Base-by-base conservation (phyloP, 176 grass and related monocot genomes). In the Zea luxurians region DNA sequence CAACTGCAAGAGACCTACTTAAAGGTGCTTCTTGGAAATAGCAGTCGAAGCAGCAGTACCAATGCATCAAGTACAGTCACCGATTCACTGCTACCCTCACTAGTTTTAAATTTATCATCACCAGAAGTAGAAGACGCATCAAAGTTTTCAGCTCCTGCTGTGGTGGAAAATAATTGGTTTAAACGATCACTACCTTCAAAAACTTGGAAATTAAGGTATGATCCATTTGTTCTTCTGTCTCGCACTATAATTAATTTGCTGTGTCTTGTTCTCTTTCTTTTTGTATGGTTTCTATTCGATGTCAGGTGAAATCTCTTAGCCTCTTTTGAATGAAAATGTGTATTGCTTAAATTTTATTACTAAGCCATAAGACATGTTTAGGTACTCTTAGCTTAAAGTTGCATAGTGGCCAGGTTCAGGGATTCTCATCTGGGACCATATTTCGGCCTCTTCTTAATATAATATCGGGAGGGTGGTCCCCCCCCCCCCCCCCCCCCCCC, bases 11-110 rank as follows among this genome's bases (percentile, higher is more conserved):
- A 89, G 21, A 81, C 83, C 11, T 81, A 89, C 80, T 70, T 89
- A 48, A 84, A 89, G 61, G 73, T 78, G 69, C 87, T 89, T 82
- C 83, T 85, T 11, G 78, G 83, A 86, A 89, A 73, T 62, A 77
- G 61, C 27, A 48, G 35, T 66, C 71, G 61, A 82, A 78, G 73
- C 21, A 64, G 74, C 50, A 71, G 37, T 52, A 68, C 74, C 21
- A 79, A 74, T 77, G 20, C 73, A 74, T 85, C 83, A 48, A 74
- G 60, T 64, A 65, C 78, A 55, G 61, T 81, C 13, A 65, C 78
- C 70, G 83, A 86, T 82, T 89, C 83, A 74, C 52, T 89, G 34
- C 78, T 89, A 44, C 85, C 87, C 13, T 89, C 83, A 0, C 52
- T 89, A 18, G 83, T 78, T 61, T 48, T 89, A 70, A 85, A 86